Conservation (phyloP, 495 filamentous ascomycete species). For the Penicillium malachiteum region DNA sequence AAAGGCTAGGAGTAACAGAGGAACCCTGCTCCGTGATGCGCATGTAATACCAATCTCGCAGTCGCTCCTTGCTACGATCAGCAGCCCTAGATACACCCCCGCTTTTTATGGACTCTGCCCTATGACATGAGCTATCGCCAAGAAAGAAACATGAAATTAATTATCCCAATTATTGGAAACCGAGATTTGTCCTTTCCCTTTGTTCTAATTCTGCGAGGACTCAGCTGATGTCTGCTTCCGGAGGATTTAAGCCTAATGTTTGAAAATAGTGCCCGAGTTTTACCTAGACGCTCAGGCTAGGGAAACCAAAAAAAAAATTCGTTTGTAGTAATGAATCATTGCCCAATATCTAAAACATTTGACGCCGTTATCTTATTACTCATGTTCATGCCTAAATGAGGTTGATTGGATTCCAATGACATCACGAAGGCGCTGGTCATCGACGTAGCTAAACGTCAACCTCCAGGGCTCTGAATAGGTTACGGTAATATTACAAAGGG, state of each 20-base stretch:
- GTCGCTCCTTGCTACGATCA: conserved; percentile 30
- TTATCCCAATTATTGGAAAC: too few relatives aligned
- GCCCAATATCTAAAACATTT: background rate
- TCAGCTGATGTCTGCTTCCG: conserved; percentile 2
- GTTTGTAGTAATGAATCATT: background rate
- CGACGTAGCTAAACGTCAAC: conserved; percentile 1
- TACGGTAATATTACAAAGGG: background rate
- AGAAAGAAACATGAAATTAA: conserved; percentile 8
- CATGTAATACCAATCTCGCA: conserved; percentile 33
- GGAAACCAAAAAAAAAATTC: too few relatives aligned
- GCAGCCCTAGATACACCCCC: conserved; percentile 24
- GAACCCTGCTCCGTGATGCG: background rate
- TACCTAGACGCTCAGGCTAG: background rate
- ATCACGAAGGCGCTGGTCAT: conserved; percentile 22
- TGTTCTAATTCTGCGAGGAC: conserved; percentile 15
- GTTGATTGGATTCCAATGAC: conserved; percentile 15
- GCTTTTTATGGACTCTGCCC: conserved; percentile 17
- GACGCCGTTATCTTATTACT: too few relatives aligned
- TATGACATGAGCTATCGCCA: conserved; percentile 10
- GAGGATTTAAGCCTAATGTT: background rate
- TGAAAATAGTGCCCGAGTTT: background rate
- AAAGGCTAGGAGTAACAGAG: background rate
- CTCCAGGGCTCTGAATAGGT: background rate
- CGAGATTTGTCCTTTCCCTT: too few relatives aligned
- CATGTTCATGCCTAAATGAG: background rate